Conservation (phyloP, 192 early-diverging fungal genomes). For the Irineochytrium annulatum region DNA sequence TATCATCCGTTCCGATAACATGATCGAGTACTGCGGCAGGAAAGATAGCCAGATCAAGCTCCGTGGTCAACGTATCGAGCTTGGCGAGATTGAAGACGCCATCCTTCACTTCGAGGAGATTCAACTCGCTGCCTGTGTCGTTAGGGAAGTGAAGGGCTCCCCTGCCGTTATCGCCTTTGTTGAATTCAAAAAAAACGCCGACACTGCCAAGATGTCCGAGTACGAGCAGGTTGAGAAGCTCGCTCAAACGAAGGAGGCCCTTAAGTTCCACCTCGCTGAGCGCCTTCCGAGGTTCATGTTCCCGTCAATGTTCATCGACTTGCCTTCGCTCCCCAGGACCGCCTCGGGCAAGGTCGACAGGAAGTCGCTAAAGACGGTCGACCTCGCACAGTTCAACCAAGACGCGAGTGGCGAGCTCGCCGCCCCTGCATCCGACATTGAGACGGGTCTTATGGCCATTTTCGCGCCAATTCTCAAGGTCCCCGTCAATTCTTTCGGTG, state of each 20-base stretch:
- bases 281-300: background rate
- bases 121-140: too few relatives aligned
- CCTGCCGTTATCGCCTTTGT: background rate
- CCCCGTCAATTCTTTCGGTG: background rate
- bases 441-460: too few relatives aligned
- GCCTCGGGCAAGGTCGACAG: constrained; percentile 1
- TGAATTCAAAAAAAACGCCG: background rate
- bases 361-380: background rate
- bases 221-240: too few relatives aligned
- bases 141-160: too few relatives aligned
- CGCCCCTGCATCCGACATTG: background rate
- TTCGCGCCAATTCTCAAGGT: background rate
- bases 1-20: constrained; percentile 2
- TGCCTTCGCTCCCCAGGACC: background rate
- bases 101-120: too few relatives aligned
- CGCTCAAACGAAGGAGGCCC: too few relatives aligned
- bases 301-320: background rate
- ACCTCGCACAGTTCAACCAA: background rate
- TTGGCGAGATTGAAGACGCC: constrained; percentile 26
- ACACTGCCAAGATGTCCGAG: too few relatives aligned
- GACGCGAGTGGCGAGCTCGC: background rate
- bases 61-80: constrained; percentile 24
- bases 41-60: constrained; percentile 23
- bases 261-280: background rate
- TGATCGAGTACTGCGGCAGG: constrained; percentile 15